Evolutionary conservation across 1,284 basidiomycete genomes (phyloP), one percentile per base, ranked within the genome.

Genomic region (Boletus subluridellus): DNA sequence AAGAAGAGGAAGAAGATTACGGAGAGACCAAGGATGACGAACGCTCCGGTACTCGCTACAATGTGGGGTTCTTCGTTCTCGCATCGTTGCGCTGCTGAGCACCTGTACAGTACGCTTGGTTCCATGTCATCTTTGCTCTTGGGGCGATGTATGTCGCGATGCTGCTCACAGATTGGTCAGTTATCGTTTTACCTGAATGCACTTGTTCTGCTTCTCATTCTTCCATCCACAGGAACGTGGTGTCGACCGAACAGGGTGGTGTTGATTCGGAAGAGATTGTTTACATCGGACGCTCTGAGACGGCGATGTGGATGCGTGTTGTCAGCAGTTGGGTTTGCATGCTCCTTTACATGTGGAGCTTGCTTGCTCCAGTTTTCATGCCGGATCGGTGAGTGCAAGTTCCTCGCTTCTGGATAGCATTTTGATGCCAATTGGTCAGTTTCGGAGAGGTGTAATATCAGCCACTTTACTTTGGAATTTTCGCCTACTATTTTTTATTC

Each of bases 301-400:
- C 92, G 5, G 94, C 96, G 4, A 99, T 99, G 96, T 99, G 97
- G 96, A 98, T 98, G 92, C 82, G 97, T 6, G 84, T 98, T 48
- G 90, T 98, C 38, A 95, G 93, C 49, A 92, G 92, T 66, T 99
- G 95, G 95, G 82, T 95, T 37, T 97, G 94, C 74, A 90, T 95
- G 76, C 69, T 86, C 45, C 77, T 98, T 50, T 98, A 97, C 73
- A 83, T 84, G 37, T 97, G 94, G 95, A 95, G 91, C 68, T 76
- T 95, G 62, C 68, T 97, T 46, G 95, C 94, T 11, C 95, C 95
- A 1, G 89, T 94, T 35, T 60, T 97, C 34, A 79, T 95, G 83
- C 95, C 95, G 49, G 95, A 92, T 68, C 79, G 90, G 89, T 89
- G 63, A 71, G 77, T 65, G 38, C 52, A 17, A 34, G 47, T 52